Evolutionary conservation across 1,139 yeast genomes (phyloP), one percentile per base, ranked within the genome.

Genomic region (Pichia sp.): DNA sequence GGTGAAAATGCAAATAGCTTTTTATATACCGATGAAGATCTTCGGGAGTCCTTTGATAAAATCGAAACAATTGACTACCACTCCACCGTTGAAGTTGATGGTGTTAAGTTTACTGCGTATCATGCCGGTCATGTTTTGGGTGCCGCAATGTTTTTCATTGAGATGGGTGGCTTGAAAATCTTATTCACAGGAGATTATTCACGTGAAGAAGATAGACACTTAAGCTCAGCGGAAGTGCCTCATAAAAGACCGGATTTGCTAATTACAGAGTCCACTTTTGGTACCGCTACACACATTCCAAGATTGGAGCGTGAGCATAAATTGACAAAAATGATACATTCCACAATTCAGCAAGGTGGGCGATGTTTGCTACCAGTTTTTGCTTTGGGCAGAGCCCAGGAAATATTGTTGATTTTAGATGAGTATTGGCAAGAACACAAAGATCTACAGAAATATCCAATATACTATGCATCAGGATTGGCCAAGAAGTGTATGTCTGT

Each of bases 41-140:
- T 95, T 61, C 82, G 85, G 65, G 85, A 84, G 55, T 89, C 97
- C 0, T 90, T 93, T 67, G 97, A 91, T 65, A 75, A 82, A 60
- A 93, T 93, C 53, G 99, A 95, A 70, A 90, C 98, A 0, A 82
- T 93, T 42, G 99, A 93, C 70, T 93, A 87, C 71, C 99, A 93
- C 71, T 90, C 97, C 6, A 93, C 99, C 0, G 81, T 91, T 65
- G 98, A 93, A 65, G 87, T 92, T 46, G 95, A 87, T 55, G 99
- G 99, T 51, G 85, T 95, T 56, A 78, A 95, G 66, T 93, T 93
- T 73, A 95, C 99, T 0, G 99, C 99, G 4, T 95, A 87, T 70
- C 99, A 93, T 72, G 99, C 99, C 4, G 99, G 99, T 16, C 99
- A 93, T 77, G 99, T 93, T 20, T 76, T 93, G 52, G 99, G 99